phyloP scores from a whole-genome alignment of 441 rosid genomes.

The Erodium trifolium region DNA sequence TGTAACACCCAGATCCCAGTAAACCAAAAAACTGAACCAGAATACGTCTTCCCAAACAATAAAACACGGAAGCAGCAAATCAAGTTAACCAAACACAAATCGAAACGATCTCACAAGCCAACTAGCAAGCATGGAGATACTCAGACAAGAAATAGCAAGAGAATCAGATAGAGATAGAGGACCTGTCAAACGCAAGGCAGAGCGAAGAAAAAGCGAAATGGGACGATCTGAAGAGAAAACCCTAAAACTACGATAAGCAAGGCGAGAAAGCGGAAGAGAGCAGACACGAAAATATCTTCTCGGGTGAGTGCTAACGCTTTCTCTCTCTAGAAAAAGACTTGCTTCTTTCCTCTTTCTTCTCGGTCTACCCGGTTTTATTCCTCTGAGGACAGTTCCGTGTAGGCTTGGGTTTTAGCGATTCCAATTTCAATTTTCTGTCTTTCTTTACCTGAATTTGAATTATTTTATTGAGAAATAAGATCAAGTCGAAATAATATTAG shows the following conservation, averaged over 20 bases:
- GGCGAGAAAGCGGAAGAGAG: background rate
- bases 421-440: background rate
- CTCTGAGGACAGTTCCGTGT: background rate
- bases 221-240: constrained; percentile 1
- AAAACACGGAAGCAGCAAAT: background rate
- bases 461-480: too few relatives aligned
- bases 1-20: background rate
- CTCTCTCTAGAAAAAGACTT: too few relatives aligned
- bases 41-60: background rate
- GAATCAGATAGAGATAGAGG: background rate
- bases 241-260: constrained; percentile 1
- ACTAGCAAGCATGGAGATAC: background rate
- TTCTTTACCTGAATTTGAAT: background rate
- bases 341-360: background rate
- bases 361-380: background rate
- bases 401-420: background rate
- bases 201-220: background rate
- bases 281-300: constrained; percentile 1
- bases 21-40: background rate
- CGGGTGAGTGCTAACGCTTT: background rate
- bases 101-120: background rate
- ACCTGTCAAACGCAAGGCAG: background rate
- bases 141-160: background rate
- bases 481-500: too few relatives aligned
- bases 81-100: background rate